Conservation (phyloP, 352 stramenopile species). For the Elongisporangium anandrum region DNA sequence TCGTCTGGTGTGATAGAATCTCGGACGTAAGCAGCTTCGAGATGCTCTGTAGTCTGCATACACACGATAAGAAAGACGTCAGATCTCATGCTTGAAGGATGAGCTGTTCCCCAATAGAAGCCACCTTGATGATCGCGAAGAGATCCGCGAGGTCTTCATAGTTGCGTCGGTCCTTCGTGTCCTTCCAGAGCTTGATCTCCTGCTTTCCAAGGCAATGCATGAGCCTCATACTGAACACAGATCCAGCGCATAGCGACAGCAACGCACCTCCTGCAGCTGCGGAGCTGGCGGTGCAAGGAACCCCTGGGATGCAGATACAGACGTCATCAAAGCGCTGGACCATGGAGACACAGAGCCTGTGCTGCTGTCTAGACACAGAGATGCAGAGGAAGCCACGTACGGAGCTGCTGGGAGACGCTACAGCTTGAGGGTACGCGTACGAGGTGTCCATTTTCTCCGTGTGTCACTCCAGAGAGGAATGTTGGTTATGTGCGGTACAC, state of each 20-base stretch:
- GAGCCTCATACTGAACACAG: background rate
- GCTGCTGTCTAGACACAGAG: background rate
- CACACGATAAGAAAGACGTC: background rate
- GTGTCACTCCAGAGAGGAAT: background rate
- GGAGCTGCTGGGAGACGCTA: conserved; percentile 12
- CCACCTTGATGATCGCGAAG: conserved; percentile 96
- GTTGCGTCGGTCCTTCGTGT: conserved; percentile 84
- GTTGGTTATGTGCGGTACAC: background rate
- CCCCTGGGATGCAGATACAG: conserved; percentile 2
- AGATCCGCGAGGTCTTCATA: conserved; percentile 89
- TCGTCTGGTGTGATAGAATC: conserved; percentile 93
- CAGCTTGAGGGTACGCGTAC: conserved; percentile 19
- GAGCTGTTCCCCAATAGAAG: background rate
- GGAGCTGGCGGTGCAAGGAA: conserved; percentile 17
- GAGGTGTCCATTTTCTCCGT: conserved; percentile 15
- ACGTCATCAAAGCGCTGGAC: background rate
- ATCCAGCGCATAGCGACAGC: background rate
- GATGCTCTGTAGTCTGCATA: conserved; percentile 90
- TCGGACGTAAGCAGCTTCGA: conserved; percentile 96
- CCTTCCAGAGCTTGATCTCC: conserved; percentile 78
- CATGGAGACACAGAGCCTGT: background rate
- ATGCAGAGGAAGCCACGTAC: background rate
- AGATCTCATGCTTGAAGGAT: background rate
- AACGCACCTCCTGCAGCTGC: conserved; percentile 27
- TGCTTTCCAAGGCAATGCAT: conserved; percentile 5